These are phyloP conservation scores for Austroboletus novae-zelandiae DNA, from an alignment of 1,284 basidiomycete genomes.

Conservation along the genomic window DNA sequence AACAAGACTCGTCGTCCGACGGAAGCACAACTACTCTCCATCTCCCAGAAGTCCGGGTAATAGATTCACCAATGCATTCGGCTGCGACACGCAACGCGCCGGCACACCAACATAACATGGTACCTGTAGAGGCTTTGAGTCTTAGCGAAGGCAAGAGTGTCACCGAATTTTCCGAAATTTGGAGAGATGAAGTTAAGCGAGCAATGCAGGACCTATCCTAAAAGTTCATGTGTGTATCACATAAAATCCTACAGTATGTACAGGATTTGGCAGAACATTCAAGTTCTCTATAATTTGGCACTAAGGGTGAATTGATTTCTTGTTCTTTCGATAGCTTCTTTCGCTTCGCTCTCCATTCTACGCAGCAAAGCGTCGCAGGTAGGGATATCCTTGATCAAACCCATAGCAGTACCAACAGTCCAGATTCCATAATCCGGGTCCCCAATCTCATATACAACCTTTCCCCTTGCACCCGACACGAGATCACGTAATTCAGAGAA, in stretches of 20 bases:
- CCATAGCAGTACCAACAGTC: slow-evolving; percentile 77
- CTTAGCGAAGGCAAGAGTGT: slow-evolving; percentile 72
- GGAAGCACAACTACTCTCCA: slow-evolving; percentile 1
- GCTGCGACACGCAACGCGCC: slow-evolving; percentile 66
- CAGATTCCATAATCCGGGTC: slow-evolving; percentile 89
- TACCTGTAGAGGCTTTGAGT: slow-evolving; percentile 84
- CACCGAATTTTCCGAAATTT: slow-evolving; percentile 69
- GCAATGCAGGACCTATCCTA: slow-evolving; percentile 29
- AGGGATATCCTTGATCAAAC: slow-evolving; percentile 86
- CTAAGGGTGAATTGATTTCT: slow-evolving; percentile 37
- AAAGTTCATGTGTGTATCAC: neutral
- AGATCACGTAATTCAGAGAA: slow-evolving; percentile 85
- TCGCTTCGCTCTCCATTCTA: slow-evolving; percentile 77
- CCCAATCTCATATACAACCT: slow-evolving; percentile 80
- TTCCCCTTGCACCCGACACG: slow-evolving; percentile 79
- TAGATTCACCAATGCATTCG: slow-evolving; percentile 71
- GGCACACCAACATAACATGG: slow-evolving; percentile 85
- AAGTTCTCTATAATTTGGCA: slow-evolving; percentile 44
- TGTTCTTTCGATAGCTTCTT: slow-evolving; percentile 64
- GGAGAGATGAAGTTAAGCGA: slow-evolving; percentile 56
- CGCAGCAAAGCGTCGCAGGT: slow-evolving; percentile 75
- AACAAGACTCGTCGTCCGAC: neutral
- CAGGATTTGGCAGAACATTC: neutral
- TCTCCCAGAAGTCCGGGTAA: slow-evolving; percentile 60
- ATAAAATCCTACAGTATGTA: neutral